Evolutionary conservation across 805 yeast species (phyloP), one percentile per base, ranked within the genome.

Genomic region (Yarrowia sp.): DNA sequence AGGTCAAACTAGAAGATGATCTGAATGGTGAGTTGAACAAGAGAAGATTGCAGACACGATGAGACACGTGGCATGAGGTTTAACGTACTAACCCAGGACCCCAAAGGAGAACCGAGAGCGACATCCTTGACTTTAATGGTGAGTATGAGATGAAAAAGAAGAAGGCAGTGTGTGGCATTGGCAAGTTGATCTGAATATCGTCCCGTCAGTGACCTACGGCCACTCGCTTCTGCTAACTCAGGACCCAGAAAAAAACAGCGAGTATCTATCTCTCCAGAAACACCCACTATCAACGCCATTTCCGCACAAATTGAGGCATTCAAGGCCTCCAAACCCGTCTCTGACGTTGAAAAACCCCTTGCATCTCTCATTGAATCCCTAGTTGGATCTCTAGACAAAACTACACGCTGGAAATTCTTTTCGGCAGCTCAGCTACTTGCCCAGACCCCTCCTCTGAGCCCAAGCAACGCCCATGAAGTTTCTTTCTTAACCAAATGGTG

Each of bases 211-310:
- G 43, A 38, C 24, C 12, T 2, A 9, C 24, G 4, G 30, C 21
- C 52, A 30, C 28, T 12, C 32, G 9, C 6, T 8, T 22, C n/a
- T 35, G n/a, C 24, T 52, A 52, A 52, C 24, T 3, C 35, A 54
- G 61, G 46, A 38, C 46, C 61, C 11, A 9, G 61, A n/a, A 54
- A 54, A 26, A 54, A 54, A 17, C 33, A 14, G 6, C 10, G 61
- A 17, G 26, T 26, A 4, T 17, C 26, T 0, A 24, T 38, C 4
- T 36, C 61, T 0, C 61, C 61, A 5, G 59, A 51, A 10, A 35
- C 59, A 22, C 43, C 43, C 19, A n/a, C 40, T 19, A 5, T 35
- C 8, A 12, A 22, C 24, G 22, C 33, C n/a, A 28, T 54, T n/a
- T 38, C 19, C 8, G 35, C 44, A 11, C 61, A 54, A 7, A 26